Base-by-base conservation (phyloP, 1,139 yeast species). In the Candida sanyaensis region DNA sequence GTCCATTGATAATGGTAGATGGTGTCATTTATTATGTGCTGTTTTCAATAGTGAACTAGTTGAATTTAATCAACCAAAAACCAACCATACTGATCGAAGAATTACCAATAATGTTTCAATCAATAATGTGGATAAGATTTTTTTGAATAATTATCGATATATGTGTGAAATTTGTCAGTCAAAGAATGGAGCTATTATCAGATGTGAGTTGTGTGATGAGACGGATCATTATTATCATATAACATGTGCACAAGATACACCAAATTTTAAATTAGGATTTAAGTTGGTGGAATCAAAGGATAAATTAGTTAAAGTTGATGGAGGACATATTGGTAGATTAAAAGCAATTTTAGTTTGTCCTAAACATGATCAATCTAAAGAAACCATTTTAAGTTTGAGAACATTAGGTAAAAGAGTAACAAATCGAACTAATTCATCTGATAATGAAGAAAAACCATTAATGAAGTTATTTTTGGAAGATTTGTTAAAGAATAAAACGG, bases 11-110 rank as follows among this genome's bases (percentile, higher is more conserved):
- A 57, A 68, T 31, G 88, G 89, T 2, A 74, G 75, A 50, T 92
- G 98, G 98, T 84, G 86, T 36, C 98, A 92, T 68, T 71, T 87
- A 6, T 55, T 82, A 5, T 92, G 99, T 66, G 86, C 95, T 0
- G 49, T 88, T 0, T 84, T 84, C 63, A 71, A 59, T 46, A 52
- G 62, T 45, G 53, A 62, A 9, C 41, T 51, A 6, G 59, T 70
- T 8, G 37, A 43, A 28, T 46, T 42, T 26, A 23, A 37, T 23
- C 31, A 33, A 13, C 8, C 36, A 6, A 27, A 17, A 23, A 45
- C 30, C 11, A 23, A 41, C 5, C 53, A 48, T 27, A 53, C 45
- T 3, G 55, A 51, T n/a, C 52, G 52, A 30, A 11, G 12, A 6
- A 24, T 36, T 17, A 23, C 29, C n/a, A 60, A 55, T 28, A 49